Conservation (phyloP, 1,284 basidiomycete species). For the Xerocomus alliaceus region DNA sequence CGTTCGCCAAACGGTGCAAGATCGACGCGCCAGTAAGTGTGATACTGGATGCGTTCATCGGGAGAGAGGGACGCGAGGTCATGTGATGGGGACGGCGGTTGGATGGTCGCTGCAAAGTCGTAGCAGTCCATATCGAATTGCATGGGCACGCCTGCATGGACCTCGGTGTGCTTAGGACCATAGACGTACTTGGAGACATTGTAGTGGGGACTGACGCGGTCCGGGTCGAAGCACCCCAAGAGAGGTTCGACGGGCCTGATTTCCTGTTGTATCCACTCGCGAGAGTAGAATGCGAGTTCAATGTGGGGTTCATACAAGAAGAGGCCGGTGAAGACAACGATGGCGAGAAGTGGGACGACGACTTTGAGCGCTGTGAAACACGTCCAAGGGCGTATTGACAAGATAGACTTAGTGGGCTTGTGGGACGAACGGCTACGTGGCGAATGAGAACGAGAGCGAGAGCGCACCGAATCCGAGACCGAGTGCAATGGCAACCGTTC, state of each 20-base stretch:
- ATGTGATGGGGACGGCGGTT: constrained; percentile 16
- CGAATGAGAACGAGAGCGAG: constrained; percentile 18
- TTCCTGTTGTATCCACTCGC: constrained; percentile 76
- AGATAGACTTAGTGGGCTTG: constrained; percentile 11
- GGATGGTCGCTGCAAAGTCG: constrained; percentile 84
- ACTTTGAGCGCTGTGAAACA: constrained; percentile 34
- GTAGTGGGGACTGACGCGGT: constrained; percentile 67
- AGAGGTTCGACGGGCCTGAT: constrained; percentile 66
- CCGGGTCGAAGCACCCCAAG: constrained; percentile 75
- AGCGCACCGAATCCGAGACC: constrained; percentile 19
- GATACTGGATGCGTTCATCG: constrained; percentile 68
- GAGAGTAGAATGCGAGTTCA: constrained; percentile 78
- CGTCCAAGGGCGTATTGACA: constrained; percentile 32
- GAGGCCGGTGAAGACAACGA: constrained; percentile 55
- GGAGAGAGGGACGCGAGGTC: constrained; percentile 24
- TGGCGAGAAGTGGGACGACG: constrained; percentile 44
- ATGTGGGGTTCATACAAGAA: constrained; percentile 81
- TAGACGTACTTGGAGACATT: constrained; percentile 69
- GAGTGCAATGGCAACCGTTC: constrained; percentile 41
- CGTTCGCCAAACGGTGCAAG: constrained; percentile 78
- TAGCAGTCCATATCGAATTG: constrained; percentile 86
- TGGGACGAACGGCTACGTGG: constrained; percentile 27
- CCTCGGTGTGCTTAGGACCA: constrained; percentile 66
- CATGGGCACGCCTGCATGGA: constrained; percentile 80
- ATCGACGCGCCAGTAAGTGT: constrained; percentile 91